These are phyloP conservation scores for Sophora flavescens DNA, from an alignment of 306 rosid genomes.

Conservation along the genomic window DNA sequence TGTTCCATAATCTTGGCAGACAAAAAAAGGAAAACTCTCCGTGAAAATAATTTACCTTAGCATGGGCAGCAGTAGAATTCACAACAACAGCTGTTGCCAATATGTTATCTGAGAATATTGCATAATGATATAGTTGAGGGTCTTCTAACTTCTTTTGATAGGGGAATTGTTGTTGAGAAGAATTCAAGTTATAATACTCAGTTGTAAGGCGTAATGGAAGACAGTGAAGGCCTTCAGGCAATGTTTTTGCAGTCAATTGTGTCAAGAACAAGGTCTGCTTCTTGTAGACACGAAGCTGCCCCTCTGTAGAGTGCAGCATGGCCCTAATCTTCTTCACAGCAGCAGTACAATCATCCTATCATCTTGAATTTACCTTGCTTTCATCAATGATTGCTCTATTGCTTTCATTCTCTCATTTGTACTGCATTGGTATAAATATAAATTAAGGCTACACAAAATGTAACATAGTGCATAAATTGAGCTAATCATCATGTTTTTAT, in stretches of 20 bases:
- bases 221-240: conserved; percentile 96
- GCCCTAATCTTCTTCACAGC: conserved; percentile 91
- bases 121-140: conserved; percentile 80
- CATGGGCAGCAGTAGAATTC: conserved; percentile 74
- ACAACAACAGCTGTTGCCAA: conserved; percentile 92
- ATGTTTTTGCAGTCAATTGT: conserved; percentile 88
- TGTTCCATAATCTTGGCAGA: conserved; percentile 29
- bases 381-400: conserved; percentile 82
- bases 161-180: conserved; percentile 74
- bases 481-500: conserved; percentile 18
- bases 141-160: conserved; percentile 80
- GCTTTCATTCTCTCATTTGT: conserved; percentile 76
- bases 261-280: conserved; percentile 87
- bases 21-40: conserved; percentile 20
- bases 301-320: conserved; percentile 91
- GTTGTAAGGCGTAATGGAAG: conserved; percentile 97
- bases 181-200: conserved; percentile 76
- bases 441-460: conserved; percentile 32
- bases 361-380: conserved; percentile 74
- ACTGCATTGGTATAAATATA: conserved; percentile 57
- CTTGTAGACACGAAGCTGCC: conserved; percentile 92
- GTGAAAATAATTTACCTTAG: conserved; percentile 62
- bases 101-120: conserved; percentile 89
- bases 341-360: conserved; percentile 73
- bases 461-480: conserved; percentile 29